Percentiles rank a stretch among this genome's conserved stretches.
phyloP scores from a whole-genome alignment of 2,329 filamentous ascomycete genomes.

The Aspergillus ochraceus region DNA sequence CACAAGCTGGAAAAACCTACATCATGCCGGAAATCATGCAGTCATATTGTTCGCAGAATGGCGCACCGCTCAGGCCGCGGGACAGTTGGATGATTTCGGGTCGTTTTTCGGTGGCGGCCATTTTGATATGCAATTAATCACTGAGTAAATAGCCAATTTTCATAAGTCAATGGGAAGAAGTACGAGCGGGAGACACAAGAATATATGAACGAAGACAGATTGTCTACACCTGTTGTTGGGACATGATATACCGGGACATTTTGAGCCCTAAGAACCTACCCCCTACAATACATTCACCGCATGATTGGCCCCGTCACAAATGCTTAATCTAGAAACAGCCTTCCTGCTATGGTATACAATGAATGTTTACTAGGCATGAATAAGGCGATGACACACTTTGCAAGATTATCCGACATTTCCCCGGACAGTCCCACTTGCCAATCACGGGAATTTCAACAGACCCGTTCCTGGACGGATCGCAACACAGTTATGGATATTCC shows the following conservation, averaged over 20 bases:
- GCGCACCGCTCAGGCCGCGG: constrained; percentile 23
- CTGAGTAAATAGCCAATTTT: too few species aligned
- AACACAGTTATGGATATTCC: too few species aligned
- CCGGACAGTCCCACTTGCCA: neutral
- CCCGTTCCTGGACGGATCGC: too few species aligned
- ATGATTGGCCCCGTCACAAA: neutral
- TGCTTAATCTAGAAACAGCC: neutral
- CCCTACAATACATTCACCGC: neutral
- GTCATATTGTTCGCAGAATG: constrained; percentile 36
- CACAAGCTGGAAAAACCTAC: constrained; percentile 14
- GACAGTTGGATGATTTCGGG: constrained; percentile 32
- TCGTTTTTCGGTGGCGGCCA: constrained; percentile 26
- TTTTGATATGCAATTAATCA: neutral
- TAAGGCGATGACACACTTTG: too few species aligned
- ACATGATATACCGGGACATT: too few species aligned
- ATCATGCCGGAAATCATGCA: constrained; percentile 40
- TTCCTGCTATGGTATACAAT: neutral
- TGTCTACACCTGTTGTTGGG: too few species aligned
- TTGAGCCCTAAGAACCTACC: too few species aligned
- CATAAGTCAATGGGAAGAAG: too few species aligned
- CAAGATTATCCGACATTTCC: neutral
- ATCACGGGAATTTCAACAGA: neutral
- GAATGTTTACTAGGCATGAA: neutral
- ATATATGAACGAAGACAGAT: neutral
- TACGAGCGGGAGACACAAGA: neutral